phyloP scores from a whole-genome alignment of 441 rosid genomes.

The Brassica hybrid region DNA sequence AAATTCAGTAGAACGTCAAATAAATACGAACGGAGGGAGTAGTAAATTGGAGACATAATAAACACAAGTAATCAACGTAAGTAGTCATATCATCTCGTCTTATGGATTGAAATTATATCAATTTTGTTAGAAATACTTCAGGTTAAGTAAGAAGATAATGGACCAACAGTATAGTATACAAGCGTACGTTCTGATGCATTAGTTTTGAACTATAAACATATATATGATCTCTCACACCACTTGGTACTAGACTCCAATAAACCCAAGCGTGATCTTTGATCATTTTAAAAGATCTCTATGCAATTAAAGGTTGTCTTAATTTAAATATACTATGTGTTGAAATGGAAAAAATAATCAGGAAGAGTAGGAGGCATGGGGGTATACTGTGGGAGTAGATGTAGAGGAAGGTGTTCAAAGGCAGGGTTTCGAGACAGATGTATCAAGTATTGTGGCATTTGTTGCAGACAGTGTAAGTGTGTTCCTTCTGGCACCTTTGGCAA shows the following conservation, averaged over 20 bases:
- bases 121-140: neutral
- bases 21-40: neutral
- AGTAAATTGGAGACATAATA: neutral
- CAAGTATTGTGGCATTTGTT: conserved; percentile 69
- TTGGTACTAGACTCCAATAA: neutral
- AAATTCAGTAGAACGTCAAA: neutral
- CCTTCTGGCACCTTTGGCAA: conserved; percentile 70
- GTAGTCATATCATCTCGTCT: neutral
- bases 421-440: conserved; percentile 38
- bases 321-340: neutral
- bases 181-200: neutral
- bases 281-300: neutral
- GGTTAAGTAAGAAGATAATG: neutral
- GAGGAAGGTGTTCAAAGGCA: conserved; percentile 46
- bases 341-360: neutral
- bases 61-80: neutral
- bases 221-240: neutral
- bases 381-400: conserved; percentile 49
- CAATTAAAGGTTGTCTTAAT: neutral
- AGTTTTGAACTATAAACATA: neutral
- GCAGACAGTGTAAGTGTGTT: conserved; percentile 63
- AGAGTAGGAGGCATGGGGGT: conserved; percentile 25
- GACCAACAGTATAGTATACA: neutral
- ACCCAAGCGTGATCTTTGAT: neutral
- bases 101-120: neutral